phyloP scores from a whole-genome alignment of 179 eudicot genomes.

The Patellifolia procumbens region DNA sequence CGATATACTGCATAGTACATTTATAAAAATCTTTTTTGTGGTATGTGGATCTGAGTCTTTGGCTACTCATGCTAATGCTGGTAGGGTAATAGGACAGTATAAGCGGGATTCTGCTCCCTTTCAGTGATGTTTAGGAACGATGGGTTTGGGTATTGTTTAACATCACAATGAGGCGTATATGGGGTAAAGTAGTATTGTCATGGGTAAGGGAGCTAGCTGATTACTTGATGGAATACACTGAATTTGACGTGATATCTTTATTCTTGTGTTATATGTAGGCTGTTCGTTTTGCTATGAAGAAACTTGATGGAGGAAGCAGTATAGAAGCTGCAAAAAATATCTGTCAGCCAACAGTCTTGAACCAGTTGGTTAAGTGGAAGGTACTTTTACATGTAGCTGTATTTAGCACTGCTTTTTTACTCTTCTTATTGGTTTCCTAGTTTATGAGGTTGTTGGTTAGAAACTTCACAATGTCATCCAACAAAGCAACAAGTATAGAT shows the following conservation, averaged over 20 bases:
- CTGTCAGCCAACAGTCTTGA: constrained; percentile 51
- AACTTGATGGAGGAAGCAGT: constrained; percentile 43
- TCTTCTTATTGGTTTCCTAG: background rate
- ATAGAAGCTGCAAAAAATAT: constrained; percentile 52
- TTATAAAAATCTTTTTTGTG: background rate
- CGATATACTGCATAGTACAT: background rate
- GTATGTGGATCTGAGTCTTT: constrained; percentile 4
- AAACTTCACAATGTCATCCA: background rate
- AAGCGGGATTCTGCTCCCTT: background rate
- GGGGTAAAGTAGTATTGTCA: background rate
- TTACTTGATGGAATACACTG: constrained; percentile 7
- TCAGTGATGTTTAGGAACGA: background rate
- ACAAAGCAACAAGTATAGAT: background rate
- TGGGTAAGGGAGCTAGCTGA: background rate
- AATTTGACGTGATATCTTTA: constrained; percentile 6
- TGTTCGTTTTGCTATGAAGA: constrained; percentile 46
- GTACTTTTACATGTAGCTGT: constrained; percentile 28
- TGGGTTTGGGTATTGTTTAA: background rate
- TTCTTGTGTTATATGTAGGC: constrained; percentile 43
- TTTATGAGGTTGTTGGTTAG: background rate
- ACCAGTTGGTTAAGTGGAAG: constrained; percentile 57
- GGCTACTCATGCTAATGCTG: background rate
- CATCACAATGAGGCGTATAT: background rate
- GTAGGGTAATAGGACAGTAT: background rate
- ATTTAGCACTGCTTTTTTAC: constrained; percentile 1